Evolutionary conservation across 495 filamentous ascomycete genomes (phyloP), one percentile per base, ranked within the genome.

Genomic region (Amphirosellinia nigrospora): DNA sequence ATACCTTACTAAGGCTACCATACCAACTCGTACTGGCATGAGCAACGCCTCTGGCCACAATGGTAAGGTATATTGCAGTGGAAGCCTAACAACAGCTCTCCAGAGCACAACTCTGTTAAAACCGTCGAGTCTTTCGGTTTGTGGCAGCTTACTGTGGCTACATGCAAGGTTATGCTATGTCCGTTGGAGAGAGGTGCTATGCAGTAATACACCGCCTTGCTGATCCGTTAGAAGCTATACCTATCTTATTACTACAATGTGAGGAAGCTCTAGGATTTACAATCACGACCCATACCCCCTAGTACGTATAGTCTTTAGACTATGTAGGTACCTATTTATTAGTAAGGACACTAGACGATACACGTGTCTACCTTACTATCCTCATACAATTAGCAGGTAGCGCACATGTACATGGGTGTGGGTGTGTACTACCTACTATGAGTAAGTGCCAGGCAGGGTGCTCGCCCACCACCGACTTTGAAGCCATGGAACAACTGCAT

Each of bases 131-230:
- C n/a, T 8, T 32, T 3, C 6, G 21, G 59, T 45, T 13, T 8
- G 21, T n/a, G 26, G 23, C 32, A 62, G 59, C 59, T 62, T 62
- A 62, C 59, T 62, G 38, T 62, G 59, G 23, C 16, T 30, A 36
- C n/a, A 30, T 53, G 50, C 28, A 16, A 6, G 50, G n/a, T n/a
- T 11, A 23, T 15, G 48, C n/a, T 53, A 53, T 53, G 50, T 30
- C 23, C 28, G 23, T 53, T 3, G 26, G 50, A 16, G 50, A 53
- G 50, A 41, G 11, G 39, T 41, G 10, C 4, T 41, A 23, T 26
- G 10, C 30, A 56, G 53, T 56, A 34, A 2, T 9, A 64, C 61
- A 64, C 61, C 61, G 61, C 61, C 43, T 63, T 63, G 38, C 32
- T 36, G 58, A 61, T 61, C 36, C 0, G 58, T 26, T 21, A 21